Conservation (phyloP, 805 yeast species). For the Teunomyces stri region DNA sequence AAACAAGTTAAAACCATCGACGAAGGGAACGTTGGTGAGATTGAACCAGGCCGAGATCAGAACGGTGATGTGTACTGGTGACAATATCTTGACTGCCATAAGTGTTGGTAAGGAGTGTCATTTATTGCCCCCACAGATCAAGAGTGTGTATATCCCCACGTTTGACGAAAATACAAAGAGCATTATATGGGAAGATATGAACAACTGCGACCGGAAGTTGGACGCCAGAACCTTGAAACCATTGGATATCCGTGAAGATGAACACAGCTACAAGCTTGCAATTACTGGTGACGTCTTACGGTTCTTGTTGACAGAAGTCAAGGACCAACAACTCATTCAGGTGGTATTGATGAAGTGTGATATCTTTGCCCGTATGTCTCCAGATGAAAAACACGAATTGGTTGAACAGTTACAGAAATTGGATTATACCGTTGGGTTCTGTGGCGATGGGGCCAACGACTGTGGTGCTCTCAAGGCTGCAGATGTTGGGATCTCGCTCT, state of each 20-base stretch:
- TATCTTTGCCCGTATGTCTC: slow-evolving; percentile 96
- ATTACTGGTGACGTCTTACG: slow-evolving; percentile 92
- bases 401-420: slow-evolving; percentile 81
- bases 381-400: slow-evolving; percentile 96
- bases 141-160: slow-evolving; percentile 52
- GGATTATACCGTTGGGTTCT: slow-evolving; percentile 93
- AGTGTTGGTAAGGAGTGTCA: slow-evolving; percentile 89
- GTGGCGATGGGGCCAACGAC: slow-evolving; percentile 99
- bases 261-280: slow-evolving; percentile 63
- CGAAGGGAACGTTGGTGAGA: slow-evolving; percentile 57
- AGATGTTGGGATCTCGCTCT: slow-evolving; percentile 91
- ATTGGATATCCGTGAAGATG: slow-evolving; percentile 21
- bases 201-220: slow-evolving; percentile 51
- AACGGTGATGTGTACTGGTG: slow-evolving; percentile 97
- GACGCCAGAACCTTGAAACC: slow-evolving; percentile 67
- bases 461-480: slow-evolving; percentile 98
- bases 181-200: slow-evolving; percentile 67
- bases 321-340: slow-evolving; percentile 41
- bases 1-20: slow-evolving; percentile 75
- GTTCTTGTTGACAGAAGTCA: slow-evolving; percentile 58
- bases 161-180: slow-evolving; percentile 31
- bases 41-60: slow-evolving; percentile 70
- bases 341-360: slow-evolving; percentile 67
- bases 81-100: slow-evolving; percentile 88
- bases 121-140: slow-evolving; percentile 46